Evolutionary conservation across 2,329 filamentous ascomycete species (phyloP), one percentile per base, ranked within the genome.

Genomic region (Fusarium equiseti): DNA sequence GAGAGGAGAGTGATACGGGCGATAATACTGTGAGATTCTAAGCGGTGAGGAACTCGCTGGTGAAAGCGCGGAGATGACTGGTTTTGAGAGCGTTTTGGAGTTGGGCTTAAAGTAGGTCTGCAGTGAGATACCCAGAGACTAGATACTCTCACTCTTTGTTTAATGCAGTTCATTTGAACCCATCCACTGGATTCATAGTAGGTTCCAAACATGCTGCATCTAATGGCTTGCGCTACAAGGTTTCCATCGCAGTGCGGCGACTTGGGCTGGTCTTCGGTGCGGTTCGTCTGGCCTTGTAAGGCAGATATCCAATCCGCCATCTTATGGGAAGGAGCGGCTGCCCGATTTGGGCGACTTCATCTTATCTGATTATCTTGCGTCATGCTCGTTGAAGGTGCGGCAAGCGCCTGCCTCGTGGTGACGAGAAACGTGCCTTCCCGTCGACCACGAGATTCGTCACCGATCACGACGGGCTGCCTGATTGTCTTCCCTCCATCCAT

Each of bases 101-200:
- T 63, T 49, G 31, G 46, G 29, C n/a, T 64, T n/a, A 20, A 49
- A 59, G 59, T 8, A 42, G 62, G 46, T 45, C 49, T 31, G 45
- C 40, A 54, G 65, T 48, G 59, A 71, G 59, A 75, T 71, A 65
- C 63, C 66, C 68, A 51, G 44, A 31, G 56, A 49, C 44, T 63
- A 45, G 31, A 46, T 38, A 27, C 56, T 48, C 54, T 67, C 51
- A 44, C 45, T 55, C 20, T 48, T 44, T 38, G 20, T 46, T 29
- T 22, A 24, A 45, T 52, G 35, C 32, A 45, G 31, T 44, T 55
- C n/a, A n/a, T 6, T 12, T 42, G 15, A 11, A 15, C 5, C 13
- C 5, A 3, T 9, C 26, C 20, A 10, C 7, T 20, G 20, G 20
- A 5, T 35, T 29, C 10, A 20, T 46, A 26, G 1, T 12, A 10